Percentiles rank a stretch among this genome's conserved stretches.
phyloP scores from a whole-genome alignment of 352 stramenopile genomes.

The Globisporangium recalcitrans region DNA sequence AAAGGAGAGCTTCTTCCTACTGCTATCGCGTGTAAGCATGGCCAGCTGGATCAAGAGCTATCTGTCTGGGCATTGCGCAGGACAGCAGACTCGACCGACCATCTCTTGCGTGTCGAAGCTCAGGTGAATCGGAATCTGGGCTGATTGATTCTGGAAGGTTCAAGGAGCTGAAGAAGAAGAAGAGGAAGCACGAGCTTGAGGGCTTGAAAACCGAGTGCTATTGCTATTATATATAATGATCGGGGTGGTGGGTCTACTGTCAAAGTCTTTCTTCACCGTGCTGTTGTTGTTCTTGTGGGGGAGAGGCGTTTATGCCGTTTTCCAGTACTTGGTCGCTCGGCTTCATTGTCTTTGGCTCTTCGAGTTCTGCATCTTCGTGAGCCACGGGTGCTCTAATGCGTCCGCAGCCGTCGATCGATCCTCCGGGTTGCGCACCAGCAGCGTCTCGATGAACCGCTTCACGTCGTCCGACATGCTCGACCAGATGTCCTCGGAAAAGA shows the following conservation, averaged over 20 bases:
- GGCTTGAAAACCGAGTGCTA: background rate
- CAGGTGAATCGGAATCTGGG: background rate
- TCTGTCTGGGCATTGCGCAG: background rate
- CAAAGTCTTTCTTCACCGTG: background rate
- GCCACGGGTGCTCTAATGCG: slow-evolving; percentile 71
- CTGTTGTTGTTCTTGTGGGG: background rate
- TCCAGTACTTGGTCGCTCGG: background rate
- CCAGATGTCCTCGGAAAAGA: slow-evolving; percentile 74
- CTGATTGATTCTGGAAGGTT: background rate
- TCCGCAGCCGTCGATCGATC: slow-evolving; percentile 61
- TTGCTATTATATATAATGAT: slow-evolving; percentile 11
- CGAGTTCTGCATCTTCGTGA: slow-evolving; percentile 27
- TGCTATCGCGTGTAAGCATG: background rate
- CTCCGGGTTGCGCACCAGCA: slow-evolving; percentile 76
- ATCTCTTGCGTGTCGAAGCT: background rate
- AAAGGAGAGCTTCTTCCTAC: background rate
- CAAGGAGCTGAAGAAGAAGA: background rate
- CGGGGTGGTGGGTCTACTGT: slow-evolving; percentile 3
- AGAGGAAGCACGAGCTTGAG: background rate
- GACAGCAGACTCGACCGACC: background rate
- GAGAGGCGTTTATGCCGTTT: background rate
- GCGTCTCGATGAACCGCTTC: slow-evolving; percentile 66
- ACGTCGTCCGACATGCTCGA: slow-evolving; percentile 43
- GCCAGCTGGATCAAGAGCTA: background rate
- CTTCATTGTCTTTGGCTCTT: background rate